phyloP scores from a whole-genome alignment of 2,329 filamentous ascomycete species.

The Colletotrichum tamarilloi region DNA sequence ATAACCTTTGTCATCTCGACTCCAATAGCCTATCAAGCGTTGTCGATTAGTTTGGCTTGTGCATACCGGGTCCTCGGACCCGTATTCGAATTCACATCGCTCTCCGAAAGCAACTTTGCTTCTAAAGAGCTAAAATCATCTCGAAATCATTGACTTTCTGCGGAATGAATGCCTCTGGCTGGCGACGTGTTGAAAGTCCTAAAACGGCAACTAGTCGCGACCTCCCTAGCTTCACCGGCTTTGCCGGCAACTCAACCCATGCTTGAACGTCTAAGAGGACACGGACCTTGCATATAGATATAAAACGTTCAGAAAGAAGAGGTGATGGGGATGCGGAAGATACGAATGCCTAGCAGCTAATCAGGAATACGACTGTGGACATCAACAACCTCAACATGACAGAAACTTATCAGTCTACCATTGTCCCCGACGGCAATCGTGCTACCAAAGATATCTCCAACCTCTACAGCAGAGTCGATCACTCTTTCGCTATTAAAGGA shows the following conservation, averaged over 20 bases:
- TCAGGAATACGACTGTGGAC: background rate
- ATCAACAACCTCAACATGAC: constrained; percentile 6
- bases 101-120: background rate
- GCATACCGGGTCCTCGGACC: background rate
- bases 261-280: background rate
- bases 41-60: background rate
- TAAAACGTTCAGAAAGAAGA: background rate
- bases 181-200: background rate
- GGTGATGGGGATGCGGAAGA: background rate
- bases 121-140: background rate
- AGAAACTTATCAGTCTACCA: background rate
- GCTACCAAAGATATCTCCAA: constrained; percentile 1
- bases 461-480: background rate
- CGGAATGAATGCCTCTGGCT: background rate
- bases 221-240: background rate
- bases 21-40: background rate
- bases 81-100: background rate
- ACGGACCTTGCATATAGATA: background rate
- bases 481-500: background rate
- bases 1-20: background rate
- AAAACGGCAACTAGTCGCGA: background rate
- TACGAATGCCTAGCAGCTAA: background rate
- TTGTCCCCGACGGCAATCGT: background rate
- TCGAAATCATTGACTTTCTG: background rate
- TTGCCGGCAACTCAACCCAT: background rate